Percentiles rank a stretch among this genome's conserved stretches.
Conservation (phyloP, 2,329 filamentous ascomycete species). For the Talaromyces funiculosus region DNA sequence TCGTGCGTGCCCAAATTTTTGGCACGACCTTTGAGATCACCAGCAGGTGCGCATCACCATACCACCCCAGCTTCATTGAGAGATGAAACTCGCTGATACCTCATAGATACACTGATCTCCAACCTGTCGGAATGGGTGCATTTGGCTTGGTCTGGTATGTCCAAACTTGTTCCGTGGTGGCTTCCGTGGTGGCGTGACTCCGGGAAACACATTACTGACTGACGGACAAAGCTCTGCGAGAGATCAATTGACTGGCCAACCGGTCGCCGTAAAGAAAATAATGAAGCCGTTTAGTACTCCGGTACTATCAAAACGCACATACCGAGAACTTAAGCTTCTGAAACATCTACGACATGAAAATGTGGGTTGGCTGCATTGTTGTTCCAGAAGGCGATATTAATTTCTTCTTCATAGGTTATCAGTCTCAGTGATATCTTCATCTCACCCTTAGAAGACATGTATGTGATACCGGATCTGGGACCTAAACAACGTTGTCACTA, state of each 20-base stretch:
- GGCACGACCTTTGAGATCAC: constrained; percentile 99
- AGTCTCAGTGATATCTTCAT: constrained; percentile 99
- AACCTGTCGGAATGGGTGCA: constrained; percentile 97
- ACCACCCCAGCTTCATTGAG: neutral
- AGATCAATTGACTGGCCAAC: constrained; percentile 94
- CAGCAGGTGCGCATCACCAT: constrained; percentile 64
- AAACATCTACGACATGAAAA: constrained; percentile 97
- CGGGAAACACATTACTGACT: constrained; percentile 16
- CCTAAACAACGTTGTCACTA: neutral
- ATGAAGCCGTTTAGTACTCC: constrained; percentile 99
- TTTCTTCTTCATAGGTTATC: constrained; percentile 65
- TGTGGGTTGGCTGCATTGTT: constrained; percentile 48
- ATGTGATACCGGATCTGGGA: constrained; percentile 32
- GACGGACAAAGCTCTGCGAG: constrained; percentile 69
- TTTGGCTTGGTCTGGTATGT: constrained; percentile 95
- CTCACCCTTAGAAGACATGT: constrained; percentile 98
- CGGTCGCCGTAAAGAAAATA: constrained; percentile 99
- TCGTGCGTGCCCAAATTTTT: constrained; percentile 98
- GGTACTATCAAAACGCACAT: constrained; percentile 93
- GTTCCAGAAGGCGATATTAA: neutral
- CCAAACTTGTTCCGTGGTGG: neutral
- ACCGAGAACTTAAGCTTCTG: constrained; percentile 92
- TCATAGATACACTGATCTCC: constrained; percentile 86
- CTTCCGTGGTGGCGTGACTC: neutral
- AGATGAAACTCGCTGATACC: constrained; percentile 16